A percentile compares a stretch with the other conserved stretches of the same genome.
Conservation (phyloP, 805 yeast genomes). For the Trichomonascus vanleenenianus region DNA sequence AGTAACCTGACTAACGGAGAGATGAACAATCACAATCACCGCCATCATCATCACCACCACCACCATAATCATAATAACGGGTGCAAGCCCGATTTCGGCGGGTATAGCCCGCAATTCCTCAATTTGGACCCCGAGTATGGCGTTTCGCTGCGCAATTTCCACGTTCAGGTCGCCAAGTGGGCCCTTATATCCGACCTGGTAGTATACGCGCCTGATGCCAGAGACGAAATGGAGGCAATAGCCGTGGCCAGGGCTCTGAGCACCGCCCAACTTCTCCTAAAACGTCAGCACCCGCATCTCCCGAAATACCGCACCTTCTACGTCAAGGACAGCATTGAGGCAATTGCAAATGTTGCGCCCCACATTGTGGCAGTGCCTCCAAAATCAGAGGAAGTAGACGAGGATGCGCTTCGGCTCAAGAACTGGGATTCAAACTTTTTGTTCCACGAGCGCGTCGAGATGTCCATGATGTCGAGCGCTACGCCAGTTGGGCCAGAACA, state of each 20-base stretch:
- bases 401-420: constrained; percentile 20
- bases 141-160: constrained; percentile 74
- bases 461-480: constrained; percentile 76
- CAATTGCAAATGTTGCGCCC: constrained; percentile 16
- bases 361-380: constrained; percentile 21
- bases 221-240: constrained; percentile 13
- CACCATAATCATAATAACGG: too few relatives aligned
- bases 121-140: constrained; percentile 64
- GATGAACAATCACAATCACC: too few relatives aligned
- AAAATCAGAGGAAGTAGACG: constrained; percentile 7
- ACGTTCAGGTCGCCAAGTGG: constrained; percentile 75
- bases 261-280: constrained; percentile 14
- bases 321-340: constrained; percentile 14
- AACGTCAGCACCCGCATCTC: constrained; percentile 9
- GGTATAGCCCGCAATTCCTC: constrained; percentile 44
- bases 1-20: neutral
- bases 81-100: neutral
- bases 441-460: constrained; percentile 73
- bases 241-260: constrained; percentile 14
- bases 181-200: constrained; percentile 68
- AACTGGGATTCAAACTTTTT: constrained; percentile 43
- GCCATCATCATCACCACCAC: too few relatives aligned
- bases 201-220: constrained; percentile 56
- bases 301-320: constrained; percentile 16
- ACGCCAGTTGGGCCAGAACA: constrained; percentile 36